Evolutionary conservation across 495 filamentous ascomycete species (phyloP).

Genomic region (Xylona heveae): DNA sequence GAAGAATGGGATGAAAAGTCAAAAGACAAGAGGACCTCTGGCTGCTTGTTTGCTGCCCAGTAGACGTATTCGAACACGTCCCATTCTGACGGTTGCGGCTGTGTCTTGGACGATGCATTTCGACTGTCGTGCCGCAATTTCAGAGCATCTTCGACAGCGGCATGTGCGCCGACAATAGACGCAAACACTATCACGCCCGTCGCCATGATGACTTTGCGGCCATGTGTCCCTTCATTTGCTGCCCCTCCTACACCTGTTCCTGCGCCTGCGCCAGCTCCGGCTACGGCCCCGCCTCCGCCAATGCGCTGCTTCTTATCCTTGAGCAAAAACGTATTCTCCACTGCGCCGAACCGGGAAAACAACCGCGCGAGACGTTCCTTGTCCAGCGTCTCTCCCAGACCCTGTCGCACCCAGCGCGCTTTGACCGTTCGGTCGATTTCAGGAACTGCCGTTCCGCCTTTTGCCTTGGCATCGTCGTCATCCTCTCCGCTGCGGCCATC

Average conservation of each 20-base stretch:
- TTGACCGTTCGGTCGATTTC: slow-evolving; percentile 38
- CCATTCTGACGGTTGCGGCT: slow-evolving; percentile 22
- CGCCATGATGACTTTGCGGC: slow-evolving; percentile 24
- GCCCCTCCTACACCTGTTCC: too few species aligned
- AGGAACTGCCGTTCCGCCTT: slow-evolving; percentile 24
- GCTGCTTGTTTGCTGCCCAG: slow-evolving; percentile 33
- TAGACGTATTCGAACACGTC: slow-evolving; percentile 27
- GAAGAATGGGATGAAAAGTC: slow-evolving; percentile 9
- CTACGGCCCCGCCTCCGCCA: too few species aligned
- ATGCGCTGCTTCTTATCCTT: slow-evolving; percentile 31
- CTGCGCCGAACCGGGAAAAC: slow-evolving; percentile 31
- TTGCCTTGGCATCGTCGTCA: slow-evolving; percentile 20
- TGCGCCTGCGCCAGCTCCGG: too few species aligned
- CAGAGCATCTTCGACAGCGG: slow-evolving; percentile 32
- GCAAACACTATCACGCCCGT: slow-evolving; percentile 33
- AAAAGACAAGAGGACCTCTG: too few species aligned
- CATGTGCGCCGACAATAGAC: slow-evolving; percentile 37
- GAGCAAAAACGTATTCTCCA: slow-evolving; percentile 30
- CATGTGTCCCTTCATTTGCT: neutral
- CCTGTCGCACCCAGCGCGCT: slow-evolving; percentile 33
- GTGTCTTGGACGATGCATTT: too few species aligned
- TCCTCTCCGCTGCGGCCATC: slow-evolving; percentile 13
- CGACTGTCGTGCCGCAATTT: too few species aligned
- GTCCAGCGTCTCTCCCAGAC: slow-evolving; percentile 20
- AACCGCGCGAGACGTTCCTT: slow-evolving; percentile 21